phyloP scores from a whole-genome alignment of 352 stramenopile species.

The Pythium monospermum region DNA sequence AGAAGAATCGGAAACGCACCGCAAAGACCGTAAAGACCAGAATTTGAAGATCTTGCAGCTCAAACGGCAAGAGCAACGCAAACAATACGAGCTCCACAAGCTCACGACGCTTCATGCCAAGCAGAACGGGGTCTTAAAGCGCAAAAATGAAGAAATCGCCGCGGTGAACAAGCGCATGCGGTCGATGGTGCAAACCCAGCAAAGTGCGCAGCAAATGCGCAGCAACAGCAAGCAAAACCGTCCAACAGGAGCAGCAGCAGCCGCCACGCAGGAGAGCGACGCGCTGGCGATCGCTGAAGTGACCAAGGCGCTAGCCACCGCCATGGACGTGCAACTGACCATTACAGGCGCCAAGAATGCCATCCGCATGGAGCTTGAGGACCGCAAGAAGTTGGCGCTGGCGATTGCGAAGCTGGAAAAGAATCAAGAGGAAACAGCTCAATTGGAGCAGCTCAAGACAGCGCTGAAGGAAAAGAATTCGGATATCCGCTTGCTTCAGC shows the following conservation, averaged over 20 bases:
- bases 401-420: conserved; percentile 29
- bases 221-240: conserved; percentile 21
- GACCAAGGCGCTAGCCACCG: conserved; percentile 31
- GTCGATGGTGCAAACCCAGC: conserved; percentile 25
- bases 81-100: conserved; percentile 53
- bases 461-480: conserved; percentile 43
- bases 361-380: conserved; percentile 44
- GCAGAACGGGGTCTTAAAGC: conserved; percentile 44
- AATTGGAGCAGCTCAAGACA: conserved; percentile 30
- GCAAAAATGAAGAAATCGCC: conserved; percentile 49
- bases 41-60: conserved; percentile 45
- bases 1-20: conserved; percentile 32
- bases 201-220: conserved; percentile 23
- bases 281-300: conserved; percentile 23
- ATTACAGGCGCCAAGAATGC: conserved; percentile 44
- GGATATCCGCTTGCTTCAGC: conserved; percentile 57
- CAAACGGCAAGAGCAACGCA: conserved; percentile 54
- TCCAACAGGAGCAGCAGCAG: background rate
- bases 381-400: conserved; percentile 44
- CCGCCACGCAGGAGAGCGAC: conserved; percentile 11
- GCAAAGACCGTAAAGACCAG: conserved; percentile 39
- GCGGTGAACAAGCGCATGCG: conserved; percentile 41
- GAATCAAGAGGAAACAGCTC: background rate
- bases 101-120: conserved; percentile 32
- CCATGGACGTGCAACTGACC: conserved; percentile 39